Evolutionary conservation across 2,329 filamentous ascomycete species (phyloP).

Genomic region (Paraconiothyrium brasiliense): DNA sequence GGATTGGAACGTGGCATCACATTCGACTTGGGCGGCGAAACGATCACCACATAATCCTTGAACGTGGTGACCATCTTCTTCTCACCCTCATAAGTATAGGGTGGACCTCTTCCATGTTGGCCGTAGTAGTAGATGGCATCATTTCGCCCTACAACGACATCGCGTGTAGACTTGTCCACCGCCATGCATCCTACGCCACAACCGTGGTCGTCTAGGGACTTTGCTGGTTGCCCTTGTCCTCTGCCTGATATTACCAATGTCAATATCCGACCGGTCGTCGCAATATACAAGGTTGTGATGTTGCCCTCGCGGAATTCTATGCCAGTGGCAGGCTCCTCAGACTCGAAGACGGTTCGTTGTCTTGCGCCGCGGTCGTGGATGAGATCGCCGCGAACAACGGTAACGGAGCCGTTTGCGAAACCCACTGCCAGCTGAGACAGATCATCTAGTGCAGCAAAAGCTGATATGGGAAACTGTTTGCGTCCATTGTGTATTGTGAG

Average conservation of each 20-base stretch:
- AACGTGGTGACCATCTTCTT: conserved; percentile 84
- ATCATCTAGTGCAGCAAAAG: conserved; percentile 87
- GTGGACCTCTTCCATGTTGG: conserved; percentile 82
- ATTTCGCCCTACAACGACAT: conserved; percentile 90
- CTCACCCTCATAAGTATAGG: conserved; percentile 88
- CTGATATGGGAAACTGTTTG: conserved; percentile 94
- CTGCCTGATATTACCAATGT: conserved; percentile 87
- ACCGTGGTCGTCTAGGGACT: conserved; percentile 87
- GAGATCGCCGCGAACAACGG: conserved; percentile 90
- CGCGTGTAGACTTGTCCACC: conserved; percentile 78
- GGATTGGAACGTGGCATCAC: conserved; percentile 65
- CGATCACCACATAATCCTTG: conserved; percentile 85
- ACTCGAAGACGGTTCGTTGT: conserved; percentile 94
- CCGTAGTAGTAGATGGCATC: conserved; percentile 97
- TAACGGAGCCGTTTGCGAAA: conserved; percentile 94
- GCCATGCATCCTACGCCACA: conserved; percentile 97
- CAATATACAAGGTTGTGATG: conserved; percentile 85
- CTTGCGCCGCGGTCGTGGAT: conserved; percentile 95
- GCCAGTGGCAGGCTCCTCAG: conserved; percentile 93
- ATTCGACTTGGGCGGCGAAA: conserved; percentile 77
- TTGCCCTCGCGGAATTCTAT: conserved; percentile 76
- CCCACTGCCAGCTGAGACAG: conserved; percentile 92
- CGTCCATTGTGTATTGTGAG: conserved; percentile 87
- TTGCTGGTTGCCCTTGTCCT: conserved; percentile 87
- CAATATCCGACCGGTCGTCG: conserved; percentile 87